Base-by-base conservation (phyloP, 441 rosid genomes). In the Gossypium trilobum region DNA sequence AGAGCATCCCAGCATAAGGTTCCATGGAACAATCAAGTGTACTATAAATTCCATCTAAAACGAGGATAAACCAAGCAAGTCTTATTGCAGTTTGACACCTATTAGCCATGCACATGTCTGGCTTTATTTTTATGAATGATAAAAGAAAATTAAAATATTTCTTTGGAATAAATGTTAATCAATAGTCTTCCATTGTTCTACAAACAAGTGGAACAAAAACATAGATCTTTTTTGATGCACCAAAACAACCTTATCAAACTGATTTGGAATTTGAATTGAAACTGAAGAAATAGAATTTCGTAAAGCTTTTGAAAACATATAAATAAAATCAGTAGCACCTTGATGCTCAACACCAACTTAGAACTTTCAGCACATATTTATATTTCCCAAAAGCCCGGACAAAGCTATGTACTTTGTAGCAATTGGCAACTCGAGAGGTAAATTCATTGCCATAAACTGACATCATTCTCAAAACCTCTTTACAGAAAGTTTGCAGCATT, bases 401-500 rank as follows among this genome's bases (percentile, higher is more conserved):
- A 25, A 66, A 8, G 19, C 55, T 23, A 13, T 64, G 25, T 44
- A 22, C 46, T 66, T 46, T 19, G 5, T 46, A 46, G 56, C 56
- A 22, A 19, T 16, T 46, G 70, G 56, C 14, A 7, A 13, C 70
- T 66, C 13, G 1, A 66, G 39, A 22, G 56, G 70, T 22, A 72
- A 29, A 50, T 46, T 50, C 20, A 50, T 29, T 29, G 5, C 31
- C 42, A 23, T 11, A 51, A 42, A 61, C 5, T 17, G 46, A 62
- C 60, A 62, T 20, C 31, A 4, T 46, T 62, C 61, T 61, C 46
- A 23, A 22, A 9, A 56, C 73, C 77, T 60, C 55, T 61, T 67
- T 29, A 33, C 11, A 57, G 51, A 68, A 72, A 48, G 58, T 58
- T 36, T 69, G 64, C 74, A 65, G 55, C 67, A 46, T 23, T 44